Evolutionary conservation across 225 moss, liverwort and hornwort species (phyloP).

Genomic region (Polytrichum formosum): DNA sequence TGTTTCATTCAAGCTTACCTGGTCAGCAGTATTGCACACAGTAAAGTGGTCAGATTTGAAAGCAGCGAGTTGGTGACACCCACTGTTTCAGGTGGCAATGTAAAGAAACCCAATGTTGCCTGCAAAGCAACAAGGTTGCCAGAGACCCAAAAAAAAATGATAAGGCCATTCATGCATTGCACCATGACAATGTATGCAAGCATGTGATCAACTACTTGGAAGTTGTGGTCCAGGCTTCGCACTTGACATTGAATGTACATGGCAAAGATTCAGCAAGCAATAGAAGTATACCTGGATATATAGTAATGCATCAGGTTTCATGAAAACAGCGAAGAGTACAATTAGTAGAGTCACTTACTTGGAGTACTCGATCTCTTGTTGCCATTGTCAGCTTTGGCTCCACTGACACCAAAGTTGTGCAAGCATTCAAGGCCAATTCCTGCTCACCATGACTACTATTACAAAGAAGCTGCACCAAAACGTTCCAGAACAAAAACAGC

Average conservation of each 20-base stretch:
- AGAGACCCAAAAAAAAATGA: background rate
- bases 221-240: too few relatives aligned
- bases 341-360: conserved; percentile 40
- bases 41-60: conserved; percentile 79
- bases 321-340: background rate
- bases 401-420: conserved; percentile 94
- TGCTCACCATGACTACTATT: conserved; percentile 27
- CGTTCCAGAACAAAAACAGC: too few relatives aligned
- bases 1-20: conserved; percentile 43
- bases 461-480: background rate
- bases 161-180: too few relatives aligned
- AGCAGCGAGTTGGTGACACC: conserved; percentile 64
- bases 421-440: conserved; percentile 90
- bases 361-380: conserved; percentile 89
- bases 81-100: conserved; percentile 79
- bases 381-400: conserved; percentile 92
- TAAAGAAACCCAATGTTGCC: conserved; percentile 96
- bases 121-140: conserved; percentile 18
- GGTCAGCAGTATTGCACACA: conserved; percentile 91
- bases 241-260: too few relatives aligned
- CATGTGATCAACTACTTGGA: too few relatives aligned
- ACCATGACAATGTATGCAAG: too few relatives aligned
- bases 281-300: too few relatives aligned
- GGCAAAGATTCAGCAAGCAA: too few relatives aligned
- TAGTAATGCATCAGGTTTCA: too few relatives aligned